Conservation (phyloP, 768 basidiomycete species). For the Vishniacozyma victoriae region DNA sequence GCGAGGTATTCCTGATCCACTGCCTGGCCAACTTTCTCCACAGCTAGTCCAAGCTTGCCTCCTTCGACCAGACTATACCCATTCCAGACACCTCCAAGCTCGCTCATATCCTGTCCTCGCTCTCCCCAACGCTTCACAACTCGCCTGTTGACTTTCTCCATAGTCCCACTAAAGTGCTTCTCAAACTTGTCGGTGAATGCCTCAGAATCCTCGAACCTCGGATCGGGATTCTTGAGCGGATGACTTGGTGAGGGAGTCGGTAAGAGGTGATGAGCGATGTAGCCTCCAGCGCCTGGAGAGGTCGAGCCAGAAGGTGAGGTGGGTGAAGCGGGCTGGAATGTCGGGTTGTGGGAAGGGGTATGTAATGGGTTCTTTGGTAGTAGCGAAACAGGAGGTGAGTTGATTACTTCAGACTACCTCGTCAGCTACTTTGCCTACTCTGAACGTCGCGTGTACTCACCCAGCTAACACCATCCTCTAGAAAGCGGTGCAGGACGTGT, state of each 20-base stretch:
- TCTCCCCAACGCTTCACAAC: constrained; percentile 95
- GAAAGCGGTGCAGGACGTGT: constrained; percentile 90
- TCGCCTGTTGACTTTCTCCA: constrained; percentile 94
- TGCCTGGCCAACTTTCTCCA: constrained; percentile 96
- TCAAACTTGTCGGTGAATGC: constrained; percentile 93
- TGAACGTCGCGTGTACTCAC: constrained; percentile 19
- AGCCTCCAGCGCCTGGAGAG: too few species aligned
- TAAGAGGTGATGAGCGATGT: constrained; percentile 52
- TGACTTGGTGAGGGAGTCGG: constrained; percentile 85
- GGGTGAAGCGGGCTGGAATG: constrained; percentile 47
- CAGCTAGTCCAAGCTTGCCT: constrained; percentile 52
- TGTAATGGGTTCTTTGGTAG: constrained; percentile 94
- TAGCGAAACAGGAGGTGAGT: constrained; percentile 82
- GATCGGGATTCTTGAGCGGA: constrained; percentile 85
- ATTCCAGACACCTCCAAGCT: constrained; percentile 85
- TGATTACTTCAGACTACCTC: constrained; percentile 70
- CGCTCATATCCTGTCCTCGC: constrained; percentile 76
- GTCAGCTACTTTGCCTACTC: neutral
- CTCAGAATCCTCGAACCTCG: constrained; percentile 92
- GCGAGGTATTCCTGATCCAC: constrained; percentile 89
- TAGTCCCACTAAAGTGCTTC: constrained; percentile 77
- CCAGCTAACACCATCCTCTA: constrained; percentile 96
- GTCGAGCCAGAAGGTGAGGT: constrained; percentile 12
- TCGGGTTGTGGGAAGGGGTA: constrained; percentile 90
- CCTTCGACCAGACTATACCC: constrained; percentile 84